These are phyloP conservation scores for Fusarium newnesense DNA, from an alignment of 2,329 filamentous ascomycete genomes.

Conservation along the genomic window DNA sequence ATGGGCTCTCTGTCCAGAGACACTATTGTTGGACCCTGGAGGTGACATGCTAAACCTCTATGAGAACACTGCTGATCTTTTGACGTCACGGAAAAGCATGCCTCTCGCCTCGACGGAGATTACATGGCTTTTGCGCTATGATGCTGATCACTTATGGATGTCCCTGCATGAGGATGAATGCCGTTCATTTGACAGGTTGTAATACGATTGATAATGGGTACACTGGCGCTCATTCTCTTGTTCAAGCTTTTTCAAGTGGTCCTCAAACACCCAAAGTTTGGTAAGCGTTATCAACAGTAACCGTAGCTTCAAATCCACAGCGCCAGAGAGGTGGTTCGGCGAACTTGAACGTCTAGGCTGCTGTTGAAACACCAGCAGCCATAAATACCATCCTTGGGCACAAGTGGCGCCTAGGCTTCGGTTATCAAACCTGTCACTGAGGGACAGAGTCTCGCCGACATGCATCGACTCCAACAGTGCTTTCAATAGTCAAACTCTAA, in stretches of 20 bases:
- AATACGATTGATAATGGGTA: not conserved
- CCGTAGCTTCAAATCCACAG: not conserved
- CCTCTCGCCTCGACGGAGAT: not conserved
- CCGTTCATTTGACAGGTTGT: not conserved
- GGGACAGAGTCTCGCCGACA: slow-evolving; percentile 6
- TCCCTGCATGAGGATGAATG: not conserved
- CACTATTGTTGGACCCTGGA: not conserved
- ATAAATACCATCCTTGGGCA: not conserved
- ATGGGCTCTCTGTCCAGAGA: not conserved
- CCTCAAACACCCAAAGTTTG: not conserved
- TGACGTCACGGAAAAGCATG: not conserved
- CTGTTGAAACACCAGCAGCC: not conserved
- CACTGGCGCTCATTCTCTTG: not conserved
- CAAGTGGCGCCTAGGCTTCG: slow-evolving; percentile 39
- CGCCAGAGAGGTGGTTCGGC: slow-evolving; percentile 15
- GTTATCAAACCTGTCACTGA: slow-evolving; percentile 32
- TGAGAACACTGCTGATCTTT: not conserved
- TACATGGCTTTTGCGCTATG: slow-evolving; percentile 2
- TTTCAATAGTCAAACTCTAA: slow-evolving; percentile 23
- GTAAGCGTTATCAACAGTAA: not conserved
- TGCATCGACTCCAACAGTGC: not conserved
- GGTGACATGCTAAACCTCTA: not conserved
- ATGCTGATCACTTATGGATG: not conserved
- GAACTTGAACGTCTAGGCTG: not conserved
- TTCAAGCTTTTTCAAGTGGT: not conserved